A percentile compares a stretch with the other conserved stretches of the same genome.
Evolutionary conservation across 2,329 filamentous ascomycete genomes (phyloP).

Genomic region (Cadophora sp.): DNA sequence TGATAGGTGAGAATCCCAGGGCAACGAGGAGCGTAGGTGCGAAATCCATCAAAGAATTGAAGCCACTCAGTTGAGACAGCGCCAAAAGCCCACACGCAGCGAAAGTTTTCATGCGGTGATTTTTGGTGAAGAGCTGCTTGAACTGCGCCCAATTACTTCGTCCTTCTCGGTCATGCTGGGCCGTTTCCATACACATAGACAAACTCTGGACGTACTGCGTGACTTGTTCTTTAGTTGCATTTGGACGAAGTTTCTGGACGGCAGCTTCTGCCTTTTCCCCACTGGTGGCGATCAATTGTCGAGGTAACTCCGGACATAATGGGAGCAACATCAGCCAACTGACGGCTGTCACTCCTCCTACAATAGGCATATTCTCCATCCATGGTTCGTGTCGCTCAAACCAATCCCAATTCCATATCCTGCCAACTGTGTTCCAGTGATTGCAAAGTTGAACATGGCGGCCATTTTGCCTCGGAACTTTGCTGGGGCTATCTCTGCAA

Average conservation of each 20-base stretch:
- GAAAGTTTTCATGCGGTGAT: not conserved
- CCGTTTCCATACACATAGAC: not conserved
- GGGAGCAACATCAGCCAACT: not conserved
- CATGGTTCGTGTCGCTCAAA: not conserved
- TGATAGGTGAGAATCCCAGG: not conserved
- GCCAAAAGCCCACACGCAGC: not conserved
- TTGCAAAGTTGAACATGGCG: not conserved
- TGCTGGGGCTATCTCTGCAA: not conserved
- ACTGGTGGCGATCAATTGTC: not conserved
- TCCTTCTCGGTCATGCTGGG: not conserved
- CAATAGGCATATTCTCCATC: not conserved
- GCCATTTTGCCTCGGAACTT: not conserved
- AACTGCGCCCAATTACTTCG: not conserved
- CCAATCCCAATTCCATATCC: not conserved
- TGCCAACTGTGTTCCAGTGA: not conserved
- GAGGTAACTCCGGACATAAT: not conserved
- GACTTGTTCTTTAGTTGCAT: not conserved
- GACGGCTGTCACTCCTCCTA: not conserved
- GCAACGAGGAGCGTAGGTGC: not conserved
- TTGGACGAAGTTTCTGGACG: not conserved
- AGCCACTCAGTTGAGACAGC: not conserved
- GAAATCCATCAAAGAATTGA: not conserved
- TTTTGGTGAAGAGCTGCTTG: not conserved
- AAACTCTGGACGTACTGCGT: not conserved
- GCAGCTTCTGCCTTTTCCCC: not conserved